These are phyloP conservation scores for Cercospora zeae-maydis DNA, from an alignment of 2,329 filamentous ascomycete genomes.

Conservation along the genomic window DNA sequence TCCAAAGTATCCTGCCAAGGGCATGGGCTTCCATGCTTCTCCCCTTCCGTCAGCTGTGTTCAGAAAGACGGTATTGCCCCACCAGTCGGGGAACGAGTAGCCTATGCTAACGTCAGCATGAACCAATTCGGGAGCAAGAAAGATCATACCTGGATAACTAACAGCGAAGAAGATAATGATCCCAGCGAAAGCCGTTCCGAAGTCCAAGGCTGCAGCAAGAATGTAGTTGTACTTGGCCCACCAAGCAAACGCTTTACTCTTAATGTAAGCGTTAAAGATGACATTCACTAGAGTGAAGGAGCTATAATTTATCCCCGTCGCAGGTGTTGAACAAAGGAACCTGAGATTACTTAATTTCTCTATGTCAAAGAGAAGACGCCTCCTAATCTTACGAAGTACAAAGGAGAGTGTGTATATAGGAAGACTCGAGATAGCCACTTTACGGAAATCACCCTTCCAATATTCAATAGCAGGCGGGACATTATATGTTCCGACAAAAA, in stretches of 20 bases:
- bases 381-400: no score
- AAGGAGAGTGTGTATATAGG: no score
- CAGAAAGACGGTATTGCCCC: slow-evolving; percentile 35
- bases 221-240: slow-evolving; percentile 41
- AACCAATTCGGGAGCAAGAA: neutral
- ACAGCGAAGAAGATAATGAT: slow-evolving; percentile 41
- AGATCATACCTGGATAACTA: slow-evolving; percentile 34
- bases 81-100: slow-evolving; percentile 31
- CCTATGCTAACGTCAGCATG: slow-evolving; percentile 18
- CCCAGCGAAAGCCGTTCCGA: slow-evolving; percentile 37
- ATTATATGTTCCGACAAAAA: slow-evolving; percentile 59
- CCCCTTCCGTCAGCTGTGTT: slow-evolving; percentile 44
- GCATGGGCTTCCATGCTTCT: slow-evolving; percentile 42
- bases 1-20: slow-evolving; percentile 63
- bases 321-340: neutral
- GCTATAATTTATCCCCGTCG: slow-evolving; percentile 74
- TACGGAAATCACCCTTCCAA: no score
- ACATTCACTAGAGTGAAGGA: slow-evolving; percentile 62
- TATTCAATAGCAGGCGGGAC: slow-evolving; percentile 59
- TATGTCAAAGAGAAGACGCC: no score
- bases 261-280: slow-evolving; percentile 43
- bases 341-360: no score
- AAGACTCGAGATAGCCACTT: no score
- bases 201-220: slow-evolving; percentile 37
- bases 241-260: slow-evolving; percentile 52